These are phyloP conservation scores for Lentinula boryana DNA, from an alignment of 768 basidiomycete genomes.

Conservation along the genomic window DNA sequence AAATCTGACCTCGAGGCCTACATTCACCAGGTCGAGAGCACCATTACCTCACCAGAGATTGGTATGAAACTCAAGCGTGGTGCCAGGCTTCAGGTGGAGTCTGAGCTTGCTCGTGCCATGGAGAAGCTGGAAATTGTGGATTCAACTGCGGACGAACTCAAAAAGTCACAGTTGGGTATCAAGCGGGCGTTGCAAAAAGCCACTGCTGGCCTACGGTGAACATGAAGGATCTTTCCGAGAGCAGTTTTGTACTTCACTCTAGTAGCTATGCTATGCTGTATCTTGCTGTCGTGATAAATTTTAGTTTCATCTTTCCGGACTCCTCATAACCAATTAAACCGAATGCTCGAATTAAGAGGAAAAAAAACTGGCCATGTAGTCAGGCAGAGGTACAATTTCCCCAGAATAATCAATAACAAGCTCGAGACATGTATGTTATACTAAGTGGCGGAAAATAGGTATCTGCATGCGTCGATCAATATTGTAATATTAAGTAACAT, in stretches of 20 bases:
- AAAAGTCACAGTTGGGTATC: constrained; percentile 91
- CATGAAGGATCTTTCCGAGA: constrained; percentile 1
- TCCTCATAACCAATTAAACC: no score
- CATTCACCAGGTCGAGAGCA: constrained; percentile 94
- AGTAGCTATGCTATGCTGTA: constrained; percentile 1
- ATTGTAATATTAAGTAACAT: no score
- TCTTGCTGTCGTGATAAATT: not conserved
- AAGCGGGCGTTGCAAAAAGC: constrained; percentile 99
- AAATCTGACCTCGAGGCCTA: constrained; percentile 98
- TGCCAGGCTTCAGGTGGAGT: constrained; percentile 90
- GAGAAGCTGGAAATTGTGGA: constrained; percentile 99
- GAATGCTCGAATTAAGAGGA: no score
- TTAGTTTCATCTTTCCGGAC: not conserved
- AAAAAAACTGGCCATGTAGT: no score
- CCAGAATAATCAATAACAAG: no score
- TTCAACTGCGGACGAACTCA: constrained; percentile 87
- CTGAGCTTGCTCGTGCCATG: constrained; percentile 94
- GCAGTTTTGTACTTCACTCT: not conserved
- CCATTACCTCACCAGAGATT: constrained; percentile 94
- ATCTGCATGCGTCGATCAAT: no score
- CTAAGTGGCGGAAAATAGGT: no score
- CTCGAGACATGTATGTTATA: no score
- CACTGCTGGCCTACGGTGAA: constrained; percentile 80
- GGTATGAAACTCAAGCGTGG: constrained; percentile 99
- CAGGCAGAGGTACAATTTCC: no score